Conservation (phyloP, 768 basidiomycete species). For the Leccinum variicolor region DNA sequence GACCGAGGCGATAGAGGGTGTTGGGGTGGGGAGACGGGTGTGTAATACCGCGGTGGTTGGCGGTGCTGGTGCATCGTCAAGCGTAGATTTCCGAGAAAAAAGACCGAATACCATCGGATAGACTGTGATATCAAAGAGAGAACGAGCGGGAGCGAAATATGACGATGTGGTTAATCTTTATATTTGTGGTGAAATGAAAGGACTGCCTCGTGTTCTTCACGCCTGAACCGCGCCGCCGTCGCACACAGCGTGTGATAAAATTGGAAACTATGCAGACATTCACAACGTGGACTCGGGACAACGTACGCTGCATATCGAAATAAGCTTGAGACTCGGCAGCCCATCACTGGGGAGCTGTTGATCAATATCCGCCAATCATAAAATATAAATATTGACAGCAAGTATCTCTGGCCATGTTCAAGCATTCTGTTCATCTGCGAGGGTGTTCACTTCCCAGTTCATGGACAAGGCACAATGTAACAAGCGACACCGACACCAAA, state of each 20-base stretch:
- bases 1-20: conserved; percentile 44
- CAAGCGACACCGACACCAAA: no score
- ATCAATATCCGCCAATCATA: no score
- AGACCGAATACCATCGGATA: conserved; percentile 40
- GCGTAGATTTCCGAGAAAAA: conserved; percentile 34
- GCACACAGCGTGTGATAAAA: not conserved
- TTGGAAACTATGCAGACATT: not conserved
- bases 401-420: no score
- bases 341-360: no score
- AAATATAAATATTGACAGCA: no score
- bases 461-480: no score
- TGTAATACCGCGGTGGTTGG: not conserved
- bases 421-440: no score
- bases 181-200: conserved; percentile 8
- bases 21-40: conserved; percentile 50
- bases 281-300: conserved; percentile 1
- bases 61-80: conserved; percentile 8
- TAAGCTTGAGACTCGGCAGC: not conserved
- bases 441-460: no score
- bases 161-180: conserved; percentile 7
- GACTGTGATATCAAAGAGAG: conserved; percentile 12
- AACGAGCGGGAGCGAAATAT: not conserved
- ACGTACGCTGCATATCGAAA: no score
- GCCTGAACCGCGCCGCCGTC: conserved; percentile 6
- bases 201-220: conserved; percentile 23